Evolutionary conservation across 2,329 filamentous ascomycete genomes (phyloP).

Genomic region (Hypoxylon rubiginosum): DNA sequence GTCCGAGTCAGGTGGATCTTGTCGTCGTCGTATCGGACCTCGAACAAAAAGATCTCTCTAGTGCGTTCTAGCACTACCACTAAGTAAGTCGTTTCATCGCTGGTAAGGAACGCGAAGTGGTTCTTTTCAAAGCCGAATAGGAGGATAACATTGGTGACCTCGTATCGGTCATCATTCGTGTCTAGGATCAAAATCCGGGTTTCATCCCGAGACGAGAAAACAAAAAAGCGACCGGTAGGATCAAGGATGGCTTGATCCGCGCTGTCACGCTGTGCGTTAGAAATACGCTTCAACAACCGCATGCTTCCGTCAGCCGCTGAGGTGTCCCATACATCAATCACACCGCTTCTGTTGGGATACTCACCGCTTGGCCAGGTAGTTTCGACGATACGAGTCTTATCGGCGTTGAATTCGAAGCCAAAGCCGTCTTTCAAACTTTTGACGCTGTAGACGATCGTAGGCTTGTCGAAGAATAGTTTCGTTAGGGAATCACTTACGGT

Average conservation of each 20-base stretch:
- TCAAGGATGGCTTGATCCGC: conserved; percentile 63
- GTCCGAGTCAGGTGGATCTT: no score
- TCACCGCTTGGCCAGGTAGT: no score
- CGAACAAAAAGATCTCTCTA: conserved; percentile 59
- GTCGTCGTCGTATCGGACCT: conserved; percentile 53
- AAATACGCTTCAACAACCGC: conserved; percentile 54
- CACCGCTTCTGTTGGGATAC: no score
- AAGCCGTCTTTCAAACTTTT: conserved; percentile 58
- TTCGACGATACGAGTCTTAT: conserved; percentile 60
- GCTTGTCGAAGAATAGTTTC: conserved; percentile 45
- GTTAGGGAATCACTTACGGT: no score
- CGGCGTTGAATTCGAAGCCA: conserved; percentile 60
- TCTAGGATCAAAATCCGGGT: conserved; percentile 63
- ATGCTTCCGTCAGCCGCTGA: conserved; percentile 50
- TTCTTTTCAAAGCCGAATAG: conserved; percentile 62
- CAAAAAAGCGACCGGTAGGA: conserved; percentile 62
- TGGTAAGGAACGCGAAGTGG: conserved; percentile 62
- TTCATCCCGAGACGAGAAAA: conserved; percentile 62
- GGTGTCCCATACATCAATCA: conserved; percentile 57
- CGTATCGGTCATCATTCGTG: conserved; percentile 42
- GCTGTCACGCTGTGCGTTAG: no score
- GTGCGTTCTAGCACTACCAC: conserved; percentile 61
- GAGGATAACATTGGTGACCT: conserved; percentile 51
- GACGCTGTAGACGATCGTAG: no score
- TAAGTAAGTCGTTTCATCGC: conserved; percentile 58